Evolutionary conservation across 2,329 filamentous ascomycete genomes (phyloP).

Genomic region (Colletotrichum trifolii): DNA sequence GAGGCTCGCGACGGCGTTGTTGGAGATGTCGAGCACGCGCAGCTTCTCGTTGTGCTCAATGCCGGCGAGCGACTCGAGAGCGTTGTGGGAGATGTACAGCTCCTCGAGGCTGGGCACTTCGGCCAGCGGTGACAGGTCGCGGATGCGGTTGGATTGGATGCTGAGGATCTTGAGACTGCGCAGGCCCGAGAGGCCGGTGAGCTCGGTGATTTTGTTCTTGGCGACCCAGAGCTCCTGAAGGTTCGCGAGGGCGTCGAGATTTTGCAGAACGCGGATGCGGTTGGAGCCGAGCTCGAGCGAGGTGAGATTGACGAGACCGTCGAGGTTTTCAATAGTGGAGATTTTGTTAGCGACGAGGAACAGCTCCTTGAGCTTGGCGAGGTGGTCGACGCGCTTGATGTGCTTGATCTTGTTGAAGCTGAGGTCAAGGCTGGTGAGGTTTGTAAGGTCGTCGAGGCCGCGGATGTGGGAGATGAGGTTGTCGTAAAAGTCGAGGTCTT

Average conservation of each 20-base stretch:
- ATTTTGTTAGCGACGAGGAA: constrained; percentile 98
- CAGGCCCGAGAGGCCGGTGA: constrained; percentile 80
- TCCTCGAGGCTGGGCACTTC: constrained; percentile 84
- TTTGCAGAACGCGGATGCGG: constrained; percentile 87
- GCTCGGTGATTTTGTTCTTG: constrained; percentile 94
- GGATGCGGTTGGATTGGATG: constrained; percentile 95
- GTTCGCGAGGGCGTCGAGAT: constrained; percentile 79
- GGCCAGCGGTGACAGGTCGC: constrained; percentile 79
- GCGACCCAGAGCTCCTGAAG: constrained; percentile 94
- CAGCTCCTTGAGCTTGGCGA: constrained; percentile 82
- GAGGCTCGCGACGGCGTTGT: constrained; percentile 84
- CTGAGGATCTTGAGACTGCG: constrained; percentile 87
- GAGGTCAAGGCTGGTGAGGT: constrained; percentile 84
- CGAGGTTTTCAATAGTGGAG: constrained; percentile 84
- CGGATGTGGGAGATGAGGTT: constrained; percentile 91
- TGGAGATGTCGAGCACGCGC: constrained; percentile 86
- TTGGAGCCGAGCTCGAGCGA: constrained; percentile 95
- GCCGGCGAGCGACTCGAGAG: constrained; percentile 80
- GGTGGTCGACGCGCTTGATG: constrained; percentile 86
- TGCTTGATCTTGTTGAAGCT: constrained; percentile 99
- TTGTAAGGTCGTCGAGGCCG: constrained; percentile 80
- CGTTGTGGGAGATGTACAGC: constrained; percentile 95
- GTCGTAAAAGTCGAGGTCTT: constrained; percentile 95
- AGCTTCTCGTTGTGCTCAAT: constrained; percentile 75
- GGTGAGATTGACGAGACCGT: constrained; percentile 77